Evolutionary conservation across 2,329 filamentous ascomycete genomes (phyloP).

Genomic region (Colletotrichum endophyticum): DNA sequence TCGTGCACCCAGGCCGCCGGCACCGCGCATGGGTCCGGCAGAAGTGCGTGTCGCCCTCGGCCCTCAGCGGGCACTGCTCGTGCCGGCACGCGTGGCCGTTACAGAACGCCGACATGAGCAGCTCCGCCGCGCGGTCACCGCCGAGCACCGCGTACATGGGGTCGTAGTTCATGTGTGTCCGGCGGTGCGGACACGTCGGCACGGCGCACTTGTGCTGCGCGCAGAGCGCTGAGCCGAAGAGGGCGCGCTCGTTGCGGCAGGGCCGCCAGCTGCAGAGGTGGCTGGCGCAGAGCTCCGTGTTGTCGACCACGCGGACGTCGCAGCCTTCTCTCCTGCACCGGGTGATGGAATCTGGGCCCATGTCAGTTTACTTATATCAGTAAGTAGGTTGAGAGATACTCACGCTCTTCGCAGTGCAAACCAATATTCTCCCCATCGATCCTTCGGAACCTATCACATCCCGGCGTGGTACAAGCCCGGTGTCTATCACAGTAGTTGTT

Average conservation of each 20-base stretch:
- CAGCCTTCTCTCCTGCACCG: constrained; percentile 5
- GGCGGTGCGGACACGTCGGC: constrained; percentile 19
- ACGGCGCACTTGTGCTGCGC: constrained; percentile 27
- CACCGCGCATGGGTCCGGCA: constrained; percentile 11
- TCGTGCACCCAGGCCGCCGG: background rate
- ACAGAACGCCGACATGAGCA: constrained; percentile 11
- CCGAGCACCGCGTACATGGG: background rate
- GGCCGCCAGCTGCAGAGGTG: constrained; percentile 27
- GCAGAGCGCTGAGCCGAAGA: constrained; percentile 22
- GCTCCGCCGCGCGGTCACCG: background rate
- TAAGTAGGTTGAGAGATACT: background rate
- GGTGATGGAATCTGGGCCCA: background rate
- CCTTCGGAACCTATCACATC: constrained; percentile 10
- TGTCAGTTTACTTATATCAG: background rate
- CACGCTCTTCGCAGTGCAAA: constrained; percentile 26
- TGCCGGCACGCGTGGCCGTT: constrained; percentile 10
- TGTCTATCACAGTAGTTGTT: constrained; percentile 27
- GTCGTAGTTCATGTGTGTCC: background rate
- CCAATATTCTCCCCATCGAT: constrained; percentile 17
- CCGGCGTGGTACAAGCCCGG: constrained; percentile 5
- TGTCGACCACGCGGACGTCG: constrained; percentile 4
- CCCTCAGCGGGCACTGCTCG: background rate
- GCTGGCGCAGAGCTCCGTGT: constrained; percentile 20
- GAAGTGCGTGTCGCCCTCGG: background rate
- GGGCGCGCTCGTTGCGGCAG: constrained; percentile 20